Conservation (phyloP, 805 yeast species). For the Starmerella floris region DNA sequence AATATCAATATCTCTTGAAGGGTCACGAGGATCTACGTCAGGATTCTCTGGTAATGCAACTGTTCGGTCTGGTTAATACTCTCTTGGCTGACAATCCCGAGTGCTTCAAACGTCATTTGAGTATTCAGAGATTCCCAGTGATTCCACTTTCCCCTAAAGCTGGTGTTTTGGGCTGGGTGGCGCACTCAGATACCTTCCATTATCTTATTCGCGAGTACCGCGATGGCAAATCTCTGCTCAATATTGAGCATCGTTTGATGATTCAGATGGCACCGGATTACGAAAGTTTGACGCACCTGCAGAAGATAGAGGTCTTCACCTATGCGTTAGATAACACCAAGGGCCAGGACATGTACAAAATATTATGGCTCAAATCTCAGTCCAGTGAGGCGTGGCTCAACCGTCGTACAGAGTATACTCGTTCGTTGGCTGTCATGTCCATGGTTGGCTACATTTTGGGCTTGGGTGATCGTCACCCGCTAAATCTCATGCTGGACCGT, state of each 20-base stretch:
- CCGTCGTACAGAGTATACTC: constrained; percentile 87
- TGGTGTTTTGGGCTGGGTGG: constrained; percentile 96
- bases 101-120: constrained; percentile 89
- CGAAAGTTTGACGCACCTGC: constrained; percentile 73
- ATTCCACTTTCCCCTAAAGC: constrained; percentile 93
- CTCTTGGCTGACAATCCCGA: constrained; percentile 80
- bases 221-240: constrained; percentile 75
- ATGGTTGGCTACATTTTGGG: constrained; percentile 97
- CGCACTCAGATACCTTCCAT: constrained; percentile 93
- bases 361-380: constrained; percentile 88
- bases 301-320: constrained; percentile 92
- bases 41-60: constrained; percentile 93
- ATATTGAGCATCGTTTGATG: constrained; percentile 92
- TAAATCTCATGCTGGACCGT: constrained; percentile 88
- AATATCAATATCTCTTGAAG: constrained; percentile 67
- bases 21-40: constrained; percentile 98
- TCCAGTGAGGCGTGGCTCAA: constrained; percentile 97
- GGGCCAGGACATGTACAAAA: constrained; percentile 92
- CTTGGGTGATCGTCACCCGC: constrained; percentile 94
- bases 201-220: constrained; percentile 83
- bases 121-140: constrained; percentile 82
- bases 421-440: constrained; percentile 96
- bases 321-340: constrained; percentile 89
- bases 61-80: constrained; percentile 90
- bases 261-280: constrained; percentile 96